phyloP scores from a whole-genome alignment of 495 filamentous ascomycete species.

The Lindgomyces ingoldianus region DNA sequence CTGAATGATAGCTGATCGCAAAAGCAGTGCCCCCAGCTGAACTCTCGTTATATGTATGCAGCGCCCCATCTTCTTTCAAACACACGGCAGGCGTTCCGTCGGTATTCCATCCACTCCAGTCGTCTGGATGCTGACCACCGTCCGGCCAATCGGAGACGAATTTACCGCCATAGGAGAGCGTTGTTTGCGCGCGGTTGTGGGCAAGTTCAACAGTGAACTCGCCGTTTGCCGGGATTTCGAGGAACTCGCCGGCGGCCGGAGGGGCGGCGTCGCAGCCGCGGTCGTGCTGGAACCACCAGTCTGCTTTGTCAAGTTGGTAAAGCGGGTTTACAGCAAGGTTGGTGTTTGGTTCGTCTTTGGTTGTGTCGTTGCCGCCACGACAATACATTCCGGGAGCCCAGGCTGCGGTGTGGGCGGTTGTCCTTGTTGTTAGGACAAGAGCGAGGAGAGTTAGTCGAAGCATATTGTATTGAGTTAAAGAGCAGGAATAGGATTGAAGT shows the following conservation, averaged over 20 bases:
- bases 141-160: conserved; percentile 51
- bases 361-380: conserved; percentile 39
- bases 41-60: conserved; percentile 51
- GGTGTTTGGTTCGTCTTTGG: conserved; percentile 47
- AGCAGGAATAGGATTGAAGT: conserved; percentile 1
- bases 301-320: conserved; percentile 45
- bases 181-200: conserved; percentile 54
- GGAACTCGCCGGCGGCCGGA: conserved; percentile 48
- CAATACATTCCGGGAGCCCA: conserved; percentile 57
- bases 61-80: conserved; percentile 44
- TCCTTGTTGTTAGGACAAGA: neutral
- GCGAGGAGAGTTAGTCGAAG: conserved; percentile 1
- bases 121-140: conserved; percentile 50
- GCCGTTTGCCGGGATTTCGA: conserved; percentile 57
- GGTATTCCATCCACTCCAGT: conserved; percentile 49
- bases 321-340: conserved; percentile 50
- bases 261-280: conserved; percentile 51
- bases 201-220: conserved; percentile 56
- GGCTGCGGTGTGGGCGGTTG: conserved; percentile 50
- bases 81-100: conserved; percentile 23
- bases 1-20: conserved; percentile 56
- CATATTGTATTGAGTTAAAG: conserved; percentile 13
- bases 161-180: conserved; percentile 52
- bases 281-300: conserved; percentile 58
- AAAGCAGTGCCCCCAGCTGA: conserved; percentile 55